Evolutionary conservation across 2,329 filamentous ascomycete species (phyloP).

Genomic region (Monilinia fructicola): DNA sequence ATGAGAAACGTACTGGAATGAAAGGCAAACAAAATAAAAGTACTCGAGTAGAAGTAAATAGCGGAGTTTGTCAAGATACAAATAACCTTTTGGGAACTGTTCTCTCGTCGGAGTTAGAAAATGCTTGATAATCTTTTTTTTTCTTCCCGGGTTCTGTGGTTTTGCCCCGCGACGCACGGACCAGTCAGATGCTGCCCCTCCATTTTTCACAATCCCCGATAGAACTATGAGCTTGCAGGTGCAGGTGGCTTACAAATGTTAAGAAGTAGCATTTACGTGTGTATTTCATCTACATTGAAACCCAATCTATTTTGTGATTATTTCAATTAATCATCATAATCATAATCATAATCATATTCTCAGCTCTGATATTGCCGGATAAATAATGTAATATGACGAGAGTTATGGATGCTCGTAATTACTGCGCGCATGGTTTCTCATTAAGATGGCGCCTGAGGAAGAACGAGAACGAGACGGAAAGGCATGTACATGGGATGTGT

Average conservation of each 20-base stretch:
- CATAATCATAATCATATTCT: too few species aligned
- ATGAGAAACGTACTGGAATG: background rate
- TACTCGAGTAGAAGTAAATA: too few species aligned
- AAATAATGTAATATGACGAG: too few species aligned
- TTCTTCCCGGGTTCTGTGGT: background rate
- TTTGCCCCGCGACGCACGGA: conserved; percentile 22
- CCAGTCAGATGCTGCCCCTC: conserved; percentile 8
- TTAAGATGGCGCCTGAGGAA: background rate
- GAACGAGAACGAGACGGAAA: background rate
- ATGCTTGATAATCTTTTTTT: conserved; percentile 28
- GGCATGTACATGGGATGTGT: too few species aligned
- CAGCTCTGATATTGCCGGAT: too few species aligned
- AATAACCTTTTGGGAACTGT: background rate
- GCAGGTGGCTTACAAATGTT: background rate
- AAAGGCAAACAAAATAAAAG: too few species aligned
- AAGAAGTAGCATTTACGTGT: too few species aligned
- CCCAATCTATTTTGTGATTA: too few species aligned
- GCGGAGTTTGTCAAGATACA: background rate
- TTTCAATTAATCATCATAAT: too few species aligned
- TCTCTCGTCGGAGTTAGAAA: conserved; percentile 22
- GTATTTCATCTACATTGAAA: too few species aligned
- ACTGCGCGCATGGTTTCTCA: background rate
- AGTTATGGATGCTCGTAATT: background rate
- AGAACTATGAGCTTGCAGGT: background rate
- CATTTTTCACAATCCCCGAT: background rate